phyloP scores from a whole-genome alignment of 345 rosid genomes.

The Populus simonii region DNA sequence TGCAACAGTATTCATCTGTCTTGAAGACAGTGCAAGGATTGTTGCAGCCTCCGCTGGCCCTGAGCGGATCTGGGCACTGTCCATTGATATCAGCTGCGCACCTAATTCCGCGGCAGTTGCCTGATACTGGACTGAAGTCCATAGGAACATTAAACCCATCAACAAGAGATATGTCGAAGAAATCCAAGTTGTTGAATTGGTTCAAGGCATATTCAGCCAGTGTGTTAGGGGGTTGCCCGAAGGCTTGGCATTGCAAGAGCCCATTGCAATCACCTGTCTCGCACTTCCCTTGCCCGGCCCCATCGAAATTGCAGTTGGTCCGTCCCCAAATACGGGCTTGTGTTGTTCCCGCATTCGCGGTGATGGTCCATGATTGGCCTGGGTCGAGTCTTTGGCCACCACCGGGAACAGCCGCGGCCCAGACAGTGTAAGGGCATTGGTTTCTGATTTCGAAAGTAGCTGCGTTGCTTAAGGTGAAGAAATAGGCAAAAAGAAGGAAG shows the following conservation, averaged over 20 bases:
- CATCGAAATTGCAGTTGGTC: constrained; percentile 33
- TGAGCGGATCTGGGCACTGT: too few relatives aligned
- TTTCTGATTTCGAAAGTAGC: constrained; percentile 22
- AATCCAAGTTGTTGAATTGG: too few relatives aligned
- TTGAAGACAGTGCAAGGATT: too few relatives aligned
- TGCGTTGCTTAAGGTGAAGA: constrained; percentile 5
- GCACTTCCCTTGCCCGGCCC: constrained; percentile 33
- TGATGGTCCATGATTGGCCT: constrained; percentile 28
- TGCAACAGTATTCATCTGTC: too few relatives aligned
- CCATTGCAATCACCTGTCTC: constrained; percentile 50
- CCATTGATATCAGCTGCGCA: too few relatives aligned
- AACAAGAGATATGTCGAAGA: too few relatives aligned
- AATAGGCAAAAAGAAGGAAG: not conserved
- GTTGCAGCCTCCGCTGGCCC: too few relatives aligned
- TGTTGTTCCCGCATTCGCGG: constrained; percentile 24
- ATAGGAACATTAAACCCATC: too few relatives aligned
- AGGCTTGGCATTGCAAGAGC: constrained; percentile 46
- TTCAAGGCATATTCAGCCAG: too few relatives aligned
- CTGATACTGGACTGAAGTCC: too few relatives aligned
- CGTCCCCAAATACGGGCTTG: constrained; percentile 46
- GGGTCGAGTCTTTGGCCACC: constrained; percentile 39
- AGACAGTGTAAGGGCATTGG: constrained; percentile 39
- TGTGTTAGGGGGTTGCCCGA: too few relatives aligned
- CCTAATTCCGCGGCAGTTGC: too few relatives aligned
- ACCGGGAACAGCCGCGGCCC: constrained; percentile 43